phyloP scores from a whole-genome alignment of 352 stramenopile species.

The Globisporangium irregulare region DNA sequence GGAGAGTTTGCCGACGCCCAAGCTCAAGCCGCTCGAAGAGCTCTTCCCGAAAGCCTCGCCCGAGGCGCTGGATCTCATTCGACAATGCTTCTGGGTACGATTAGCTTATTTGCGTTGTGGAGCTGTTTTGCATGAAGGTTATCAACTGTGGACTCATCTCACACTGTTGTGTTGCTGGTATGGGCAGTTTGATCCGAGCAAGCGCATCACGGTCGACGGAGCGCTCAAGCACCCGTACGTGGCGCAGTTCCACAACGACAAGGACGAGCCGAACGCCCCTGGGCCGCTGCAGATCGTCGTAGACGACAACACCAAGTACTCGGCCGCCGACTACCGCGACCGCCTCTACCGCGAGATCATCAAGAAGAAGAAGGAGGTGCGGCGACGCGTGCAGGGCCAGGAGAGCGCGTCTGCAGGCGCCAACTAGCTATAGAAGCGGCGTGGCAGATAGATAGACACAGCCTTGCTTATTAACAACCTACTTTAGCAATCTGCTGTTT shows the following conservation, averaged over 20 bases:
- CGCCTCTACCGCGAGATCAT: slow-evolving; percentile 93
- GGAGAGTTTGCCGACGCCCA: slow-evolving; percentile 81
- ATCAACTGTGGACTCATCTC: background rate
- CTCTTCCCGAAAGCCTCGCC: slow-evolving; percentile 85
- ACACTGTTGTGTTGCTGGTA: background rate
- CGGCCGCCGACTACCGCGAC: slow-evolving; percentile 91
- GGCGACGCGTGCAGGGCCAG: slow-evolving; percentile 30
- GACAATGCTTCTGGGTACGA: slow-evolving; percentile 80
- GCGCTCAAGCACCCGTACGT: slow-evolving; percentile 93
- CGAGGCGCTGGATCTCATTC: slow-evolving; percentile 89
- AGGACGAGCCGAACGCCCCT: slow-evolving; percentile 85
- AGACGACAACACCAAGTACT: slow-evolving; percentile 95
- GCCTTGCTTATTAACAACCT: too few species aligned
- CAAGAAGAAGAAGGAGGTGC: slow-evolving; percentile 91
- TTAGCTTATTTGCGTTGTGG: background rate
- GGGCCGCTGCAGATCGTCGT: slow-evolving; percentile 83
- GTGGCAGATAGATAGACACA: too few species aligned
- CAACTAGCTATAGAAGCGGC: background rate
- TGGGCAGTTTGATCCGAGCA: slow-evolving; percentile 88
- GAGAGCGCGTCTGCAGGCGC: slow-evolving; percentile 5
- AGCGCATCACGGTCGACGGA: slow-evolving; percentile 84
- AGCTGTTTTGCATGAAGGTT: too few species aligned
- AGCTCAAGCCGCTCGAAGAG: slow-evolving; percentile 76
- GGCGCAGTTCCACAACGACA: slow-evolving; percentile 94
- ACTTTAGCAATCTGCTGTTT: too few species aligned